Evolutionary conservation across 495 filamentous ascomycete species (phyloP), one percentile per base, ranked within the genome.

Genomic region (Lentithecium fluviatile): DNA sequence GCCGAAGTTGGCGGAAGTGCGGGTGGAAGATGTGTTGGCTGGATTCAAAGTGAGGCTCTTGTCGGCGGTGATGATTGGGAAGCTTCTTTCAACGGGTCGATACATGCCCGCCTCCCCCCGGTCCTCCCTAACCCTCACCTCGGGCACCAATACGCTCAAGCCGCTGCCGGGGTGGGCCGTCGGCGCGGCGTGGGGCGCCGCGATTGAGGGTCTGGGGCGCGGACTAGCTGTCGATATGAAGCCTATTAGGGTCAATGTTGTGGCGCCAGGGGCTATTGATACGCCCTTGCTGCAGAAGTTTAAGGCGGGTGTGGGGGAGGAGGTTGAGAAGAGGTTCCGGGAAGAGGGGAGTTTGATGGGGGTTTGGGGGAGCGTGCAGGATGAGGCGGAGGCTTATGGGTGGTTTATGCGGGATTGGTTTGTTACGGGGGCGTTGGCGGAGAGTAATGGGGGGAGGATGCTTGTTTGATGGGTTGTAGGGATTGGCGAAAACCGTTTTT

Each of bases 331-430:
- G 8, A 62, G 75, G 23, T 60, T 75, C 17, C 69, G 72, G 48
- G 43, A 50, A 51, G 52, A 59, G 37, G 65, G 62, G 54, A 68
- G 64, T 45, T 68, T 80, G 24, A 81, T 78, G 2, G 78, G 78
- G 7, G 66, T 71, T 58, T 62, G 82, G 29, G 86, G 76, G 0
- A 60, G 56, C 61, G 75, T 79, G 11, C 79, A 81, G 66, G 84
- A 87, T 70, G 76, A 83, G 3, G 85, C 81, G 0, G 83, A 88
- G 76, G 78, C 80, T 34, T 88, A 87, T 74, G 38, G 87, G 42
- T 87, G 81, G 69, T 70, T 80, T 7, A 81, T 88, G 83, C 82
- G 79, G 68, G 84, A 88, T 73, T 59, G 60, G 36, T 79, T 78
- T 71, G 73, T 70, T 15, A 83, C 81, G 11, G 84, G 82, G 15